Percentiles rank a stretch among this genome's conserved stretches.
Conservation (phyloP, 2,329 filamentous ascomycete species). For the Cordyceps cateniannulata region DNA sequence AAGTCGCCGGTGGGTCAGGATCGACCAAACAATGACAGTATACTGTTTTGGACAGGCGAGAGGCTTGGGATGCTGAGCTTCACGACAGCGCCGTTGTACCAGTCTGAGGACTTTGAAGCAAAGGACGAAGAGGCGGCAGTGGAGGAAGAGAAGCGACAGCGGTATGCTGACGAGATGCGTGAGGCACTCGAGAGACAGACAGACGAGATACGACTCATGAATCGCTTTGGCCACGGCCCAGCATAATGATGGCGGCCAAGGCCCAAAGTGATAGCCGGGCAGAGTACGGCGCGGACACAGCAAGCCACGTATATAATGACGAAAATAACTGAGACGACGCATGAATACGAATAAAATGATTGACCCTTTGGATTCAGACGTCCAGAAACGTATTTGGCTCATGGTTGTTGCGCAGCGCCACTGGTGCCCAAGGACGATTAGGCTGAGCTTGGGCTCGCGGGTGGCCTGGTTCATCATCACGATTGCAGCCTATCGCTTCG, state of each 20-base stretch:
- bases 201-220: constrained; percentile 70
- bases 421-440: constrained; percentile 8
- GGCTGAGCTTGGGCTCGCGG: background rate
- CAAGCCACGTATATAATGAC: constrained; percentile 4
- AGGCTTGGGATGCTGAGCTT: constrained; percentile 68
- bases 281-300: background rate
- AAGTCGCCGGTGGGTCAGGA: constrained; percentile 28
- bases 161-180: constrained; percentile 67
- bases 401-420: background rate
- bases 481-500: background rate
- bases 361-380: background rate
- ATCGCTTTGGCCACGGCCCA: constrained; percentile 36
- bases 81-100: constrained; percentile 44
- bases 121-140: constrained; percentile 39
- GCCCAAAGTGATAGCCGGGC: background rate
- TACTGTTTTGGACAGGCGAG: constrained; percentile 85
- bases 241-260: background rate
- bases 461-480: background rate
- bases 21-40: constrained; percentile 52
- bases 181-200: constrained; percentile 69
- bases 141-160: constrained; percentile 48
- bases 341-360: background rate
- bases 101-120: constrained; percentile 45
- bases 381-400: background rate
- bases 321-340: constrained; percentile 2